Evolutionary conservation across 768 basidiomycete species (phyloP).

Genomic region (Russula sp.): DNA sequence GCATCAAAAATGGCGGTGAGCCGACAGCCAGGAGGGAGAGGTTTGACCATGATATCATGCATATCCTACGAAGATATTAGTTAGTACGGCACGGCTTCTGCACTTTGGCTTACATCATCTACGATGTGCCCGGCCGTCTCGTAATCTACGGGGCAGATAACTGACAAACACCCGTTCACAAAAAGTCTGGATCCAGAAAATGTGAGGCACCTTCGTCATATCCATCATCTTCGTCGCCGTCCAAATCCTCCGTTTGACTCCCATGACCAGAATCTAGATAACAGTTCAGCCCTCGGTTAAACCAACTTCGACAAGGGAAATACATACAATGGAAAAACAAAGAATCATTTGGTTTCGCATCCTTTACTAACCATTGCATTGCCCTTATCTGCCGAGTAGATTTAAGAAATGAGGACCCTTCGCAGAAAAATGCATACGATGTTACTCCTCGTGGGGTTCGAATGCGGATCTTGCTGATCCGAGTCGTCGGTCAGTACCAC

Average conservation of each 20-base stretch:
- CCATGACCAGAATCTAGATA: conserved; percentile 84
- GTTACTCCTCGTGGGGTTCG: conserved; percentile 48
- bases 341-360: conserved; percentile 49
- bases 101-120: conserved; percentile 49
- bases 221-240: conserved; percentile 78
- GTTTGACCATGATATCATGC: conserved; percentile 43
- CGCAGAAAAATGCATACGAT: conserved; percentile 34
- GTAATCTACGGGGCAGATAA: conserved; percentile 88
- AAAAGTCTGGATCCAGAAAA: background rate
- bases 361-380: conserved; percentile 54
- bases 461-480: conserved; percentile 36
- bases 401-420: background rate
- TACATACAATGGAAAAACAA: conserved; percentile 47
- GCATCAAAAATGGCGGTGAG: conserved; percentile 57
- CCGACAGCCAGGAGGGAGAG: conserved; percentile 61
- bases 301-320: background rate
- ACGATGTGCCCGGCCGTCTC: conserved; percentile 69
- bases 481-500: conserved; percentile 49
- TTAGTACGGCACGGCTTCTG: background rate
- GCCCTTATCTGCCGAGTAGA: conserved; percentile 35
- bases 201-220: conserved; percentile 58
- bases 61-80: conserved; percentile 30
- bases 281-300: background rate
- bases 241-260: conserved; percentile 74
- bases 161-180: conserved; percentile 32